Evolutionary conservation across 164 flowering plant species (phyloP).

Genomic region (Echeveria elegans): DNA sequence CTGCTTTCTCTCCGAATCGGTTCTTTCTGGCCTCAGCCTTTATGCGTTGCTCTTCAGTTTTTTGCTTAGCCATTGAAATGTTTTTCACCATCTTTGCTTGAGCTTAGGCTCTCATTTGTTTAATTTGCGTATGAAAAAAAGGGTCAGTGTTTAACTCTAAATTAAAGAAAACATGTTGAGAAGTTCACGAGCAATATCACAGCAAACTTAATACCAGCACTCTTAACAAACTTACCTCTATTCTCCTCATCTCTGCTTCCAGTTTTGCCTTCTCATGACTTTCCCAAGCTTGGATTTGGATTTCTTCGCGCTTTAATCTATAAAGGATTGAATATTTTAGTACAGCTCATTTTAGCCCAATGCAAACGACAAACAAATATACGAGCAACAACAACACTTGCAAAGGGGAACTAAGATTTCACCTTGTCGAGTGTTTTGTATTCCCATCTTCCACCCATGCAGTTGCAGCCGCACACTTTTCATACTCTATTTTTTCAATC

Average conservation of each 20-base stretch:
- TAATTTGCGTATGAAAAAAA: constrained; percentile 49
- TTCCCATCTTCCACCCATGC: constrained; percentile 93
- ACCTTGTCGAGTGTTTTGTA: constrained; percentile 82
- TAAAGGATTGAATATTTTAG: neutral
- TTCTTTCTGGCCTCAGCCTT: constrained; percentile 55
- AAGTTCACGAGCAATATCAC: neutral
- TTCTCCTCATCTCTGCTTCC: constrained; percentile 68
- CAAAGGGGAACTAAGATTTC: neutral
- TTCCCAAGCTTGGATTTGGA: constrained; percentile 90
- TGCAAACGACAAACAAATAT: neutral
- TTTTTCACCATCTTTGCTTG: constrained; percentile 72
- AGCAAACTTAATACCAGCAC: neutral
- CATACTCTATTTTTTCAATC: constrained; percentile 37
- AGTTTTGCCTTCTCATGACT: constrained; percentile 64
- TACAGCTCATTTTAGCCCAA: neutral
- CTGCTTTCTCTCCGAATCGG: constrained; percentile 44
- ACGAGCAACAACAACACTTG: neutral
- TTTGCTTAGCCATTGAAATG: constrained; percentile 58
- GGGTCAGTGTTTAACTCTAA: neutral
- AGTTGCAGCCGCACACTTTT: constrained; percentile 66
- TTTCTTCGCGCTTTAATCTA: constrained; percentile 79
- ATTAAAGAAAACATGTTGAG: neutral
- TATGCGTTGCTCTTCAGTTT: constrained; percentile 54
- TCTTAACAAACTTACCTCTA: constrained; percentile 46
- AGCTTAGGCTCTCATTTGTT: constrained; percentile 60